phyloP scores from a whole-genome alignment of 495 filamentous ascomycete species.

The Rhizodiscina lignyota region DNA sequence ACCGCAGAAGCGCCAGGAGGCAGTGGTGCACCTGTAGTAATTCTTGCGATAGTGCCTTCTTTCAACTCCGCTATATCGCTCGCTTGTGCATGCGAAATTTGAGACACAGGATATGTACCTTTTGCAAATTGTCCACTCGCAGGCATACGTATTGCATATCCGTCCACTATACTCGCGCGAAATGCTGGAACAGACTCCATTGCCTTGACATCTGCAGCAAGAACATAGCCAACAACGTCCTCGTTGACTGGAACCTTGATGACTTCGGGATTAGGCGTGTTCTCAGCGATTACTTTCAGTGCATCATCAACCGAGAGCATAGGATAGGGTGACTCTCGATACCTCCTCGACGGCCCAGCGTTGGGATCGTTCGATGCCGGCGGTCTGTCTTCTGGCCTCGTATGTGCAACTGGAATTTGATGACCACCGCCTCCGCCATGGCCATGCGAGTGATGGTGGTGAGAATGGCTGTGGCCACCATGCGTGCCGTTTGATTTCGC shows the following conservation, averaged over 20 bases:
- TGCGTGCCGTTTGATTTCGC: conserved; percentile 2
- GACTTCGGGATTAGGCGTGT: conserved; percentile 44
- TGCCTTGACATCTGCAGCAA: conserved; percentile 71
- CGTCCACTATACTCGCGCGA: conserved; percentile 90
- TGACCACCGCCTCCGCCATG: conserved; percentile 38
- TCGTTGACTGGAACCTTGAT: conserved; percentile 41
- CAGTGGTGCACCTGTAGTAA: conserved; percentile 87
- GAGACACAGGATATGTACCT: conserved; percentile 72
- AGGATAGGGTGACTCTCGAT: conserved; percentile 78
- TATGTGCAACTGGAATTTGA: conserved; percentile 52
- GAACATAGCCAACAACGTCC: conserved; percentile 49
- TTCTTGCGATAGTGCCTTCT: conserved; percentile 64
- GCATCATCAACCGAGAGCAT: conserved; percentile 81
- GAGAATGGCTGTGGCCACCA: conserved; percentile 22
- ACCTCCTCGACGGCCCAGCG: conserved; percentile 58
- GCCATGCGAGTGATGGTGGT: conserved; percentile 43
- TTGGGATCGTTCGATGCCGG: conserved; percentile 62
- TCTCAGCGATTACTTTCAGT: conserved; percentile 46
- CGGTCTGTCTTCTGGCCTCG: conserved; percentile 38
- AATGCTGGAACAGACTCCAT: conserved; percentile 78
- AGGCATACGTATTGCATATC: conserved; percentile 54
- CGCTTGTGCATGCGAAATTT: conserved; percentile 67
- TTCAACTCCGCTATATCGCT: conserved; percentile 41
- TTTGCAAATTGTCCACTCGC: conserved; percentile 24
- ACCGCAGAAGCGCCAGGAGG: conserved; percentile 80